Evolutionary conservation across 1,284 basidiomycete species (phyloP), one percentile per base, ranked within the genome.

Genomic region (Marasmius fiardii): DNA sequence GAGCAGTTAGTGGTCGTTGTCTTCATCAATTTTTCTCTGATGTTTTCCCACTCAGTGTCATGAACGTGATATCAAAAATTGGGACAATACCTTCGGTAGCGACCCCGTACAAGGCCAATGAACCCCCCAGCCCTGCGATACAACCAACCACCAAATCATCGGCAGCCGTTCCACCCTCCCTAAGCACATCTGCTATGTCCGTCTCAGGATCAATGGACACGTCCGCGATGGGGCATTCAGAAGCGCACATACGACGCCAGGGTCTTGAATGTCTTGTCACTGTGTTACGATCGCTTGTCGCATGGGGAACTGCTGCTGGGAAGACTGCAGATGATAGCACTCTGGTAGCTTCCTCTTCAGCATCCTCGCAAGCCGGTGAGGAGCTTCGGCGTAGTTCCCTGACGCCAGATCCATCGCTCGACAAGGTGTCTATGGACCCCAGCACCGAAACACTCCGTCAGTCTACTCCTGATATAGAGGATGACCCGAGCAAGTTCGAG

Each of bases 401-500:
- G 52, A 78, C 79, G 6, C 78, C 83, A 1, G 85, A 88, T 55
- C 67, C 73, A 4, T 82, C 81, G 4, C 62, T 75, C 41, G 85
- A 84, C 55, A 79, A 69, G 63, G 70, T 80, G 43, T 72, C 78
- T 52, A 64, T 74, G 11, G 65, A 68, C 41, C 67, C 70, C 28
- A 82, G 79, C 58, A 68, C 70, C 8, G 86, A 90, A 59, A 71
- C 71, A 26, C 71, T 82, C 23, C 76, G 87, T 56, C 82, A 83
- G 57, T 73, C 80, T 10, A 93, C 92, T 0, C 92, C 92, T 0
- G 92, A 95, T 53, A 66, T 85, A 21, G 67, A 68, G 8, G 97
- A 99, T 67, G 97, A 99, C 68, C 96, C 96, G 0, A 88, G 81
- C 35, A 86, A 85, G 67, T 98, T 99, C 64, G 97, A 99, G 75